Conservation (phyloP, 805 yeast genomes). For the Barnettozyma californica region DNA sequence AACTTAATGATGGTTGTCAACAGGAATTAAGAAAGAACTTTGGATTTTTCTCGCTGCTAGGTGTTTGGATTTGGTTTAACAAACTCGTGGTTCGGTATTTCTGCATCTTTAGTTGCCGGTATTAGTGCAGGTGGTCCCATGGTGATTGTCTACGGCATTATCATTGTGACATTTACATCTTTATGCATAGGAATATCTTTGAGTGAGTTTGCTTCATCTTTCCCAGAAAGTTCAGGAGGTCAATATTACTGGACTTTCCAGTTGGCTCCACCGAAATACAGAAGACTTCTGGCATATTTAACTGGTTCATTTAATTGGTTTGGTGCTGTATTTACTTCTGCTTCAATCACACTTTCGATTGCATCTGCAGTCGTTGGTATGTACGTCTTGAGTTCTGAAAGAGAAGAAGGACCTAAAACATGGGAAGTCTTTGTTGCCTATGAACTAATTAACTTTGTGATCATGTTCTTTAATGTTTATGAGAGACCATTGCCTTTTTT, state of each 20-base stretch:
- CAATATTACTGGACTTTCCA: constrained; percentile 53
- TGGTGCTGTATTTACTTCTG: constrained; percentile 56
- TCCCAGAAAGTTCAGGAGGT: constrained; percentile 50
- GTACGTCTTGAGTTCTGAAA: constrained; percentile 16
- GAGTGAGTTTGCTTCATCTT: constrained; percentile 45
- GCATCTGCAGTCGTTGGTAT: constrained; percentile 48
- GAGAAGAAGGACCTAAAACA: constrained; percentile 27
- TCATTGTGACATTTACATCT: constrained; percentile 42
- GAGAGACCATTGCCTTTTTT: constrained; percentile 44
- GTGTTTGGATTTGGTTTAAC: constrained; percentile 56
- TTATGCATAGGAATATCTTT: constrained; percentile 42
- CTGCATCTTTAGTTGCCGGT: constrained; percentile 50
- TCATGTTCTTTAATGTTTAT: constrained; percentile 41
- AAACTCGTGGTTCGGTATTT: constrained; percentile 57
- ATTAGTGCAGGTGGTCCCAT: constrained; percentile 52
- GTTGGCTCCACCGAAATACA: constrained; percentile 37
- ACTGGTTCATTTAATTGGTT: constrained; percentile 57
- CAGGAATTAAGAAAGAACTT: constrained; percentile 27
- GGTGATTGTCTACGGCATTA: constrained; percentile 49
- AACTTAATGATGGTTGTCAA: constrained; percentile 11
- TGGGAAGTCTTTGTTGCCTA: constrained; percentile 51
- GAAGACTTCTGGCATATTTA: constrained; percentile 38
- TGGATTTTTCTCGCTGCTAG: constrained; percentile 40
- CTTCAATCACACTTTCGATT: constrained; percentile 46
- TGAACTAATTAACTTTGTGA: constrained; percentile 37